Evolutionary conservation across 2,329 filamentous ascomycete species (phyloP), one percentile per base, ranked within the genome.

Genomic region (Beauveria scarabaeidicola): DNA sequence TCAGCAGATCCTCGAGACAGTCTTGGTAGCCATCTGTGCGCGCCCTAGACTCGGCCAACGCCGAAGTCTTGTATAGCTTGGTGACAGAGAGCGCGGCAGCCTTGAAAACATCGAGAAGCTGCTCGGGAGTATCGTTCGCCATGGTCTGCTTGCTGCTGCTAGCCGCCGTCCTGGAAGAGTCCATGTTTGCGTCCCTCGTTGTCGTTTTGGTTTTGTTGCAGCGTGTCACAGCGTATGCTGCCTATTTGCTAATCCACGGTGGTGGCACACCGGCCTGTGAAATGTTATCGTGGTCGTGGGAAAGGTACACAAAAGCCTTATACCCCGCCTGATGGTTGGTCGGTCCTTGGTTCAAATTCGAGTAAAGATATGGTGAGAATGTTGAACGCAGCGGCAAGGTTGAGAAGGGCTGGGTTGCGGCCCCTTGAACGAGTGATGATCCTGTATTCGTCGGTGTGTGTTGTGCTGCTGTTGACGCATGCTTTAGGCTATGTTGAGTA

Each of bases 51-150:
- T 94, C 87, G 52, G 90, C 89, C 36, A 85, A 80, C 13, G 90
- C 88, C 3, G 93, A 93, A 43, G 87, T 92, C 75, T 96, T 97
- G 78, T 97, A 97, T 15, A 99, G 85, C 69, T 95, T 96, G 52
- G 94, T 97, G 59, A 97, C 92, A 6, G 91, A 96, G 38, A 97
- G 81, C 21, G 94, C 94, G 38, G 94, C 94, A 17, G 89, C 86
- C 73, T 91, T 94, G 81, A 99, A 99, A 61, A 90, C 87, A 66
- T 93, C 87, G 61, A 97, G 84, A 52, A 97, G 84, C 69, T 85
- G 81, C 69, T 87, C 84, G 19, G 82, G 80, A 19, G 77, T 75
- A 66, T 75, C 70, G 68, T 65, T 66, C 48, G 68, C 68, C 46
- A 66, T 62, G 56, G 67, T 62, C 59, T 74, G 64, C 58, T 63